Evolutionary conservation across 805 yeast species (phyloP).

Genomic region (Ogataea ganodermae): DNA sequence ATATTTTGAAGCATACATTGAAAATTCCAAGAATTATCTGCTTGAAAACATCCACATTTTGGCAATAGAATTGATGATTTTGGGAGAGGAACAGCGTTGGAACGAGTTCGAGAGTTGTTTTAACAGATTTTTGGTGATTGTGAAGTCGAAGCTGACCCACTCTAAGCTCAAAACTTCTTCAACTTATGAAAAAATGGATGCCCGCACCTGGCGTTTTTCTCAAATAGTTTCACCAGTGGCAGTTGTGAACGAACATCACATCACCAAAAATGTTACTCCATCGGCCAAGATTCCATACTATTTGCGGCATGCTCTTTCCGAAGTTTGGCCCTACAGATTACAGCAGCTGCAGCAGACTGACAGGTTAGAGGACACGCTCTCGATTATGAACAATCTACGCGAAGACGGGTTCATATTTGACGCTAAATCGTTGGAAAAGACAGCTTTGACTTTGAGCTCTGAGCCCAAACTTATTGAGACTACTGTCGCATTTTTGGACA

Average conservation of each 20-base stretch:
- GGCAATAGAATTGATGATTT: constrained; percentile 28
- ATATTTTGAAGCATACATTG: constrained; percentile 32
- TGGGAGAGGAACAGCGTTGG: constrained; percentile 37
- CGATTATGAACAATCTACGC: constrained; percentile 20
- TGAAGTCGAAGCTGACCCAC: constrained; percentile 18
- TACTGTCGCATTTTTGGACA: constrained; percentile 32
- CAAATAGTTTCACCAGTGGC: constrained; percentile 9
- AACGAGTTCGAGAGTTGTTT: constrained; percentile 34
- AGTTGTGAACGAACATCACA: constrained; percentile 17
- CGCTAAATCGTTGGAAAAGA: constrained; percentile 29
- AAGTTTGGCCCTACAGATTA: constrained; percentile 35
- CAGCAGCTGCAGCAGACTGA: constrained; percentile 31
- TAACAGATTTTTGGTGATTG: constrained; percentile 24
- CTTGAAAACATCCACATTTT: constrained; percentile 32
- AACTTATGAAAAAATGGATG: constrained; percentile 8
- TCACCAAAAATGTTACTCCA: constrained; percentile 9
- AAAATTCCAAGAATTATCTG: constrained; percentile 25
- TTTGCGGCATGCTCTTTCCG: constrained; percentile 29
- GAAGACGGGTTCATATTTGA: constrained; percentile 31
- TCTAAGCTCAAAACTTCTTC: constrained; percentile 15
- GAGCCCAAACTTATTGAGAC: constrained; percentile 22
- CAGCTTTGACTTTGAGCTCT: constrained; percentile 28
- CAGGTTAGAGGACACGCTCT: constrained; percentile 19
- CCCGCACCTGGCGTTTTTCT: constrained; percentile 1
- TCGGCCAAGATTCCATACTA: constrained; percentile 23